Evolutionary conservation across 2,329 filamentous ascomycete species (phyloP), one percentile per base, ranked within the genome.

Genomic region (Colletotrichum sp.): DNA sequence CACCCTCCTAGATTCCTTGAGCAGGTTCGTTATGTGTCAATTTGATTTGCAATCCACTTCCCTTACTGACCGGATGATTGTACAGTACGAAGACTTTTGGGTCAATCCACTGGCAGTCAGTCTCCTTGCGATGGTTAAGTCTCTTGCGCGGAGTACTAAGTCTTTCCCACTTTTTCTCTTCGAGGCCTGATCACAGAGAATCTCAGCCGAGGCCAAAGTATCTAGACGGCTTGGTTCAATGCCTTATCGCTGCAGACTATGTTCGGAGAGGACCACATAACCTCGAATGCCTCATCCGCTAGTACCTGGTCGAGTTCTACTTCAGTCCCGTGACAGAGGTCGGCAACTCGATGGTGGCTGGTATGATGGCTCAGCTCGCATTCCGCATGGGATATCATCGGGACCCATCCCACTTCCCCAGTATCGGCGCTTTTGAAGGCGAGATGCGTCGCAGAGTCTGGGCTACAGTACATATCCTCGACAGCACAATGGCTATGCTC

Each of bases 151-250:
- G 8, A 1, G 8, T 18, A 0, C 0, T 39, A 5, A 18, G 36
- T 18, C 36, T 39, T 39, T 0, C 36, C 16, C 0, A 9, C 15
- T 0, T 39, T 9, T 39, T 39, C 36, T 39, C 36, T 2, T 39
- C 36, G 2, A 2, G 3, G 0, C 36, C 36, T 9, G 36, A 9
- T 0, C 36, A 39, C 0, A 9, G 36, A 9, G 0, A 18, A 0
- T 9, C 8, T 4, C 0, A 39, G 1, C 36, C 4, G 0, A 2
- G 4, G 1, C 52, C 52, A 57, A 8, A 57, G 6, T 24, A 26
- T 0, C 2, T 57, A 26, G 21, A 8, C 1, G 0, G 1, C 0
- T 8, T 57, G 10, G 4, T 57, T 24, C n/a, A 57, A 0, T 57
- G 21, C 5, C 52, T 57, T 16, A 1, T 26, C 5, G 12, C 24